phyloP scores from a whole-genome alignment of 257 asterid species.

The Penstemon eatonii region DNA sequence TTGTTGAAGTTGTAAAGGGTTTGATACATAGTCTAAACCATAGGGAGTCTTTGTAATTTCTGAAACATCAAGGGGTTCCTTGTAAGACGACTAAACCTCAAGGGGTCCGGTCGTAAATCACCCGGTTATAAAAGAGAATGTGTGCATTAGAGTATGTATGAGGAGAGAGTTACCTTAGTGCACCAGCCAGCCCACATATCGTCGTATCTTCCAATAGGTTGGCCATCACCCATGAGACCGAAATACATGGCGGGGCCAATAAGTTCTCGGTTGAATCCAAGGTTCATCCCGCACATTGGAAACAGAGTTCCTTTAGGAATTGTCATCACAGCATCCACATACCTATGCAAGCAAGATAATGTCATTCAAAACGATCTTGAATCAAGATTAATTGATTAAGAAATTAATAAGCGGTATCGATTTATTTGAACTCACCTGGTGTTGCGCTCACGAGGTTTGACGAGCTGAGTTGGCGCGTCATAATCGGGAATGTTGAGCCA shows the following conservation, averaged over 20 bases:
- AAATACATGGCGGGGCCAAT: constrained; percentile 60
- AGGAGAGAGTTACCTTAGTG: constrained; percentile 38
- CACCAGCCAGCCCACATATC: constrained; percentile 70
- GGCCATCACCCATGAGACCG: constrained; percentile 63
- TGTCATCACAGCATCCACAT: constrained; percentile 55
- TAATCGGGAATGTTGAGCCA: constrained; percentile 65
- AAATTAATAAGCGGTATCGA: background rate
- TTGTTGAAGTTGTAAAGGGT: too few species aligned
- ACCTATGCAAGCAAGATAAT: constrained; percentile 24
- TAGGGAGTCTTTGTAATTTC: too few species aligned
- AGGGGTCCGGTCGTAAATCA: too few species aligned
- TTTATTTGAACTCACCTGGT: constrained; percentile 34
- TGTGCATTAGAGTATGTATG: background rate
- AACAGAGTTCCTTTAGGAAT: constrained; percentile 52
- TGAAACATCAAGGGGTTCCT: too few species aligned
- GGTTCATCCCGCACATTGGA: constrained; percentile 64
- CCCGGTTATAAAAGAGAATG: background rate
- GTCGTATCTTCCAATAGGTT: constrained; percentile 54
- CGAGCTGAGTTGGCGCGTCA: constrained; percentile 59
- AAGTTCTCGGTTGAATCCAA: constrained; percentile 47
- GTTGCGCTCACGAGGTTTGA: constrained; percentile 57
- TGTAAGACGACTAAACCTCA: too few species aligned
- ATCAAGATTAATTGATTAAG: background rate
- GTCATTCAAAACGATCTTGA: background rate
- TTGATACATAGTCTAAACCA: too few species aligned